A percentile compares a stretch with the other conserved stretches of the same genome.
Conservation (phyloP, 2,329 filamentous ascomycete genomes). For the Trichoderma cornu-damae region DNA sequence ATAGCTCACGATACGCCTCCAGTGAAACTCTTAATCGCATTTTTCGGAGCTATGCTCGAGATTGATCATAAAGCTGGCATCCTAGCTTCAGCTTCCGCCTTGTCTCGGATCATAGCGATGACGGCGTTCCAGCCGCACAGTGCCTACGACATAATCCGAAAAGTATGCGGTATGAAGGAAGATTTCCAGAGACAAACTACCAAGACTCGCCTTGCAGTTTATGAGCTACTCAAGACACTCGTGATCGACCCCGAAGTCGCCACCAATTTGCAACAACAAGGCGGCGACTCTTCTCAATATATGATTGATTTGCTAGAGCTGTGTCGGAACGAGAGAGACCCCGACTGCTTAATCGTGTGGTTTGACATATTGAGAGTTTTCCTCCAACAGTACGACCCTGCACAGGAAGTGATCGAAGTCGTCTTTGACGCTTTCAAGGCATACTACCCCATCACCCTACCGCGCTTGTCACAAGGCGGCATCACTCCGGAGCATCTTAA, state of each 20-base stretch:
- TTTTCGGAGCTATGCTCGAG: slow-evolving; percentile 55
- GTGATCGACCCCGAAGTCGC: slow-evolving; percentile 40
- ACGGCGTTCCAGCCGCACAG: slow-evolving; percentile 46
- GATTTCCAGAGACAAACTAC: slow-evolving; percentile 52
- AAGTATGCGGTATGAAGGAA: slow-evolving; percentile 48
- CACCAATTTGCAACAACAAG: slow-evolving; percentile 41
- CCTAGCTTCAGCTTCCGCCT: slow-evolving; percentile 47
- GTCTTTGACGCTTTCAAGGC: slow-evolving; percentile 53
- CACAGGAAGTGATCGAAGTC: slow-evolving; percentile 43
- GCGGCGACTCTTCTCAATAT: slow-evolving; percentile 43
- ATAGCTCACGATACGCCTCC: neutral
- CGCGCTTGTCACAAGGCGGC: slow-evolving; percentile 45
- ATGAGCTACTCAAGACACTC: slow-evolving; percentile 44
- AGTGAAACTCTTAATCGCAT: slow-evolving; percentile 46
- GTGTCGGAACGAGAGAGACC: slow-evolving; percentile 52
- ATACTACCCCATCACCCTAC: slow-evolving; percentile 57
- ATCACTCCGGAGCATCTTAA: slow-evolving; percentile 56
- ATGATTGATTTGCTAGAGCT: slow-evolving; percentile 47
- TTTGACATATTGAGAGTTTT: slow-evolving; percentile 47
- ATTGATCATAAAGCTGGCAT: slow-evolving; percentile 57
- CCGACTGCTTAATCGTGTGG: slow-evolving; percentile 53
- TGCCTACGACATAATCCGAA: slow-evolving; percentile 45
- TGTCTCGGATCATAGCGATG: slow-evolving; percentile 47
- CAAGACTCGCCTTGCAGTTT: slow-evolving; percentile 49
- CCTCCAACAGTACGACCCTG: slow-evolving; percentile 40